Evolutionary conservation across 768 basidiomycete species (phyloP), one percentile per base, ranked within the genome.

Genomic region (Lentinula boryana): DNA sequence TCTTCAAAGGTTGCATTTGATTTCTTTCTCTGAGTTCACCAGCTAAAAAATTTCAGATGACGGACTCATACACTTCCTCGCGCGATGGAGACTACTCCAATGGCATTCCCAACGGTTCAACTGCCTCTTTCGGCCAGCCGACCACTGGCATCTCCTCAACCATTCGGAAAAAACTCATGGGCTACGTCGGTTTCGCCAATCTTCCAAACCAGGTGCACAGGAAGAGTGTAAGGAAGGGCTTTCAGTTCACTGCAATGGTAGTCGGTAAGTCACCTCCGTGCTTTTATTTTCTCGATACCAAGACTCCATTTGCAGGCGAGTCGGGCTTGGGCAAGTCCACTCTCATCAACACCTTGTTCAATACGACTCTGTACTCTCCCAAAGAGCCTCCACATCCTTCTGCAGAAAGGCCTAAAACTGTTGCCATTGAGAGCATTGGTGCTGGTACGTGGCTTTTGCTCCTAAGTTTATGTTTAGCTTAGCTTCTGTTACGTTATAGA

Each of bases 141-240:
- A 10, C 43, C 3, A 61, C 60, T 59, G 73, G 69, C 62, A 23
- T 76, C 58, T 75, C 81, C 62, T 76, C 75, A 67, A 78, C 81
- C 71, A 82, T 83, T 69, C 89, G 91, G 76, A 95, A 94, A 86
- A 95, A 95, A 78, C 81, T 95, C 68, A 92, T 90, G 85, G 92
- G 93, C 69, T 95, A 93, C 72, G 93, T 96, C 62, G 93, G 93
- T 56, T 96, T 99, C 71, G 93, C 95, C 71, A 98, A 97, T 75
- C 84, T 99, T 55, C 97, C 97, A 54, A 98, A 99, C 83, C 97
- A 99, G 76, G 96, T 98, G 49, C 97, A 99, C 78, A 89, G 97
- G 76, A 93, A 97, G 80, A 96, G 94, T 69, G 91, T 97, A 52
- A 84, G 94, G 80, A 98, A 95, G 77, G 96, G 97, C 49, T 99